phyloP scores from a whole-genome alignment of 208 protist genomes.

The Leishmania tropica region DNA sequence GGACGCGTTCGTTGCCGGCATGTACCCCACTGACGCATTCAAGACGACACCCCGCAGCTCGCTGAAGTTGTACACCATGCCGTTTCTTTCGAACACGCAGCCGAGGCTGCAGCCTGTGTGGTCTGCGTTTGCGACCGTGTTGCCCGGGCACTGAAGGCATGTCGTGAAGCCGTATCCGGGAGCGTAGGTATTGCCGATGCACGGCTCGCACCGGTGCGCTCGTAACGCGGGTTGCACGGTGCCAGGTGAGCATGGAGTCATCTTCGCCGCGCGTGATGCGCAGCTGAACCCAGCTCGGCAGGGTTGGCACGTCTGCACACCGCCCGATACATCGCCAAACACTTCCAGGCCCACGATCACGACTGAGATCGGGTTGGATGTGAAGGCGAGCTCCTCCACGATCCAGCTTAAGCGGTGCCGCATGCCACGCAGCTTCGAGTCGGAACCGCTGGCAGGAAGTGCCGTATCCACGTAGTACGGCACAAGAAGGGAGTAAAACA shows the following conservation, averaged over 20 bases:
- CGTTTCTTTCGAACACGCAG: neutral
- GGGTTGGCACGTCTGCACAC: neutral
- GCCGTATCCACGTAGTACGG: neutral
- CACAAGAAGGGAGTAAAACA: neutral
- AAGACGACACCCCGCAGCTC: neutral
- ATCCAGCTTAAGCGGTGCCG: constrained; percentile 5
- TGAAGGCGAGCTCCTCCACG: neutral
- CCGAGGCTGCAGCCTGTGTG: neutral
- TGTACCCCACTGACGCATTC: neutral
- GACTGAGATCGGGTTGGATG: neutral
- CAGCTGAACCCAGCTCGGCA: constrained; percentile 21
- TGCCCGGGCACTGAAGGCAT: neutral
- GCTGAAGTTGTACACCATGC: neutral
- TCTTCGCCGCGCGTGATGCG: neutral
- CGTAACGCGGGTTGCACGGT: neutral
- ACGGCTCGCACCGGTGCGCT: neutral
- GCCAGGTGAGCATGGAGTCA: neutral
- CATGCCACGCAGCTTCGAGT: neutral
- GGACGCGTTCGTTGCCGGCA: neutral
- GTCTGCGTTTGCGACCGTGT: neutral
- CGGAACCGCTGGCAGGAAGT: neutral
- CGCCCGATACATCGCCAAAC: constrained; percentile 16
- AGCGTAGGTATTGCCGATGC: neutral
- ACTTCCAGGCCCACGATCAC: constrained; percentile 15
- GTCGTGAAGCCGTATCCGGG: constrained; percentile 15